Base-by-base conservation (phyloP, 257 asterid genomes). In the Euphrasia confusa region DNA sequence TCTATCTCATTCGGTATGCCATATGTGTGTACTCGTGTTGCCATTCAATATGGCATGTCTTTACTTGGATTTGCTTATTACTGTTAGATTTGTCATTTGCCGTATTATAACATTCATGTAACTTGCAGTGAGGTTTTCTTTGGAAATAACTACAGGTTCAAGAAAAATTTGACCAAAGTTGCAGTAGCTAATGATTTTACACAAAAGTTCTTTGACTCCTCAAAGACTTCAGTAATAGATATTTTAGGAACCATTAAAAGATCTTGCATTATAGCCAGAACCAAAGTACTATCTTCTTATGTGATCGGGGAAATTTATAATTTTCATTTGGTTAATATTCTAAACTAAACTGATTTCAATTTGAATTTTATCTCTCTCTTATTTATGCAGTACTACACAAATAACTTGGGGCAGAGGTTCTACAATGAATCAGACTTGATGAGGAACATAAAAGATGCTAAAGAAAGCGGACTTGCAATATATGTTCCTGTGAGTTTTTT, bases 401-500 rank as follows among this genome's bases (percentile, higher is more conserved):
- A 65, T 54, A 18, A 18, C 4, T 1, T 10, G 26, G 15, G 40
- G 10, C 61, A 65, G 10, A 54, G 10, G 37, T 65, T 53, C 44
- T 54, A 53, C 33, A 24, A 10, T 27, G 42, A 56, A 42, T n/a
- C 55, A 5, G 64, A 66, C 12, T 66, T 66, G 57, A 27, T 21
- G 45, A 17, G 47, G 7, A 2, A 66, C n/a, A 45, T 66, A 1
- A 26, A 9, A 0, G 0, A 66, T 27, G 8, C 71, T 2, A 55
- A 26, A 28, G 32, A 55, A 27, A 42, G 28, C 4, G 64, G 57
- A 26, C 11, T 56, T 17, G 42, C 64, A 24, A 44, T 55, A 0
- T 66, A 42, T 28, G 64, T 45, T 42, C 56, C 71, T 9, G 71
- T 66, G 57, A 66, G 63, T 66, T 26, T 56, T 37, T 56, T 37